Conservation (phyloP, 192 early-diverging fungal species). For the Nowakowskiella sp. region DNA sequence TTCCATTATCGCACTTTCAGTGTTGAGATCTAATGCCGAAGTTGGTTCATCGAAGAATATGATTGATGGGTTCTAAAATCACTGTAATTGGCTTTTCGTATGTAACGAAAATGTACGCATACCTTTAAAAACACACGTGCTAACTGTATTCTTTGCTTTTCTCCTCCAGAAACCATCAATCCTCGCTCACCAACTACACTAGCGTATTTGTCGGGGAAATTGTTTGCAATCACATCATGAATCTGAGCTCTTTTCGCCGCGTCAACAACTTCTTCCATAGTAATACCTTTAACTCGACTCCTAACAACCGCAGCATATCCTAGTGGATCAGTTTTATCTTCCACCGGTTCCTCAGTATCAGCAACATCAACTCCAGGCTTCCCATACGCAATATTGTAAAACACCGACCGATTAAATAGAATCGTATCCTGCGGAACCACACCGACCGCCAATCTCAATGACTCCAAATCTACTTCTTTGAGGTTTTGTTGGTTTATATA, state of each 20-base stretch:
- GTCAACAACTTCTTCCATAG: slow-evolving; percentile 50
- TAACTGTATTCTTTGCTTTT: slow-evolving; percentile 80
- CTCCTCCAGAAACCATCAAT: slow-evolving; percentile 53
- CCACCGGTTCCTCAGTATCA: too few relatives aligned
- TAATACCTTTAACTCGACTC: neutral
- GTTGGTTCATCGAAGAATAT: slow-evolving; percentile 79
- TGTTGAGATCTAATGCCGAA: slow-evolving; percentile 60
- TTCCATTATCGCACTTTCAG: slow-evolving; percentile 42
- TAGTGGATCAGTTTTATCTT: slow-evolving; percentile 10
- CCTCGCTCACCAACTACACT: slow-evolving; percentile 87
- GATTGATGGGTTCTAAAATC: slow-evolving; percentile 58
- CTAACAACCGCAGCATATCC: neutral
- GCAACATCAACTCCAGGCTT: slow-evolving; percentile 56
- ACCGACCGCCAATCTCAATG: slow-evolving; percentile 69
- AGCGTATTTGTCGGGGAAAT: slow-evolving; percentile 71
- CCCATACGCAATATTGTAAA: slow-evolving; percentile 91
- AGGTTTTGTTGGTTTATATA: slow-evolving; percentile 82
- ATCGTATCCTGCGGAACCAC: slow-evolving; percentile 91
- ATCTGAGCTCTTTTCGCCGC: slow-evolving; percentile 72
- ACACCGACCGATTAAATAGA: slow-evolving; percentile 88
- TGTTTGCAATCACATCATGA: slow-evolving; percentile 61
- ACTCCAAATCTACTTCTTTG: slow-evolving; percentile 65
- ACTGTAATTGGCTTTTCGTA: neutral
- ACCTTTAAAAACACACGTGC: slow-evolving; percentile 90
- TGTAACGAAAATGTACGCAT: neutral